Conservation (phyloP, 2,329 filamentous ascomycete genomes). For the Cercospora brassicicola region DNA sequence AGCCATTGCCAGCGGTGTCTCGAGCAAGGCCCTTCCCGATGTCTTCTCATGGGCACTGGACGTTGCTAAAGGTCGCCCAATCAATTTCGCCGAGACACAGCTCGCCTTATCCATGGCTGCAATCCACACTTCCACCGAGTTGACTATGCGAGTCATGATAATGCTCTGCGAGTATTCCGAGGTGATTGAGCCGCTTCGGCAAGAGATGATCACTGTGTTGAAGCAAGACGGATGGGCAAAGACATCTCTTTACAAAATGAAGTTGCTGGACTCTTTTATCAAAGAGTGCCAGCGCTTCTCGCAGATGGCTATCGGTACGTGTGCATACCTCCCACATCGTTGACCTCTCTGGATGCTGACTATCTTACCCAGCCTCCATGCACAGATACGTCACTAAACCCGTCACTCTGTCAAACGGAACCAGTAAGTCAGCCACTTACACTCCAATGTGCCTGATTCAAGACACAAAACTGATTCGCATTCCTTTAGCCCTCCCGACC, state of each 20-base stretch:
- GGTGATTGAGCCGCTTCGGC: slow-evolving; percentile 24
- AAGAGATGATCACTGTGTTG: slow-evolving; percentile 30
- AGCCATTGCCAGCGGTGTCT: neutral
- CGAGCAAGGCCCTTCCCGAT: slow-evolving; percentile 15
- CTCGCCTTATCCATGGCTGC: slow-evolving; percentile 24
- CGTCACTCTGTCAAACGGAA: slow-evolving; percentile 33
- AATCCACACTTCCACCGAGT: slow-evolving; percentile 22
- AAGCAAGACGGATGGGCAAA: slow-evolving; percentile 32
- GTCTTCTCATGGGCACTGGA: slow-evolving; percentile 31
- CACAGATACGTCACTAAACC: slow-evolving; percentile 1
- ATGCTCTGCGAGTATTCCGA: slow-evolving; percentile 32
- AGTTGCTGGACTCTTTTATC: slow-evolving; percentile 37
- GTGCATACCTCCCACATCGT: neutral
- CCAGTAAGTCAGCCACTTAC: slow-evolving; percentile 4
- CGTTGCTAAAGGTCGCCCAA: slow-evolving; percentile 20
- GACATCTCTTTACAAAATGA: slow-evolving; percentile 32
- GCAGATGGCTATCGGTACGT: neutral
- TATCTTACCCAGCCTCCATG: neutral
- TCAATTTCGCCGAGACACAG: slow-evolving; percentile 9
- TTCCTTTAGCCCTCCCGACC: slow-evolving; percentile 21
- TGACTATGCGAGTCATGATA: slow-evolving; percentile 26
- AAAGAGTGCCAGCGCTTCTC: slow-evolving; percentile 29
- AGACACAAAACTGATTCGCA: neutral
- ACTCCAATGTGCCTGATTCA: neutral
- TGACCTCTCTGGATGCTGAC: neutral